Conservation (phyloP, 2,329 filamentous ascomycete species). For the Triangularia setosa region DNA sequence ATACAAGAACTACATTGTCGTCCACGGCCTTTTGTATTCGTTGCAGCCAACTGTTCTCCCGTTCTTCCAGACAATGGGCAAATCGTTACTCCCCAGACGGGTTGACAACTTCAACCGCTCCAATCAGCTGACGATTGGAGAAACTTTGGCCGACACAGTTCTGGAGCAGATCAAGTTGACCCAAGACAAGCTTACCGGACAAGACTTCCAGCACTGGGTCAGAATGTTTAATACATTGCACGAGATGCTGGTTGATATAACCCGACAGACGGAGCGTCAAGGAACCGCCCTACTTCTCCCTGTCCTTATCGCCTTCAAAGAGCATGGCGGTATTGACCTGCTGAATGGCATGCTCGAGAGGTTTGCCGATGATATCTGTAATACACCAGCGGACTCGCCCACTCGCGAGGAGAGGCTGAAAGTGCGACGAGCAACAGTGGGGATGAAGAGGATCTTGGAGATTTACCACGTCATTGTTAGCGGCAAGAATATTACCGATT, state of each 20-base stretch:
- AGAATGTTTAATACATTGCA: constrained; percentile 74
- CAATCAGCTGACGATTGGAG: constrained; percentile 53
- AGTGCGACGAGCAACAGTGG: constrained; percentile 49
- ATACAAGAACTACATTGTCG: constrained; percentile 71
- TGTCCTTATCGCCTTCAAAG: constrained; percentile 82
- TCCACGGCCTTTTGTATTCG: constrained; percentile 73
- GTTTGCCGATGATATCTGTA: constrained; percentile 57
- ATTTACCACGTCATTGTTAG: constrained; percentile 75
- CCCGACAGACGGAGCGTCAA: constrained; percentile 46
- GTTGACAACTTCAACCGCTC: constrained; percentile 58
- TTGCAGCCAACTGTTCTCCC: constrained; percentile 76
- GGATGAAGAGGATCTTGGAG: constrained; percentile 77
- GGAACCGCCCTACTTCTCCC: constrained; percentile 58
- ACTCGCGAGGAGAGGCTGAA: constrained; percentile 43
- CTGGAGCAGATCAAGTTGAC: constrained; percentile 60
- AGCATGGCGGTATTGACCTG: constrained; percentile 68
- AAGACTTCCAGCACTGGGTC: constrained; percentile 77
- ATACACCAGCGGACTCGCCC: constrained; percentile 26
- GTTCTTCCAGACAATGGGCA: constrained; percentile 82
- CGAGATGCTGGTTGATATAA: constrained; percentile 71
- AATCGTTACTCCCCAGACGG: constrained; percentile 71
- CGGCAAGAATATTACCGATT: constrained; percentile 76
- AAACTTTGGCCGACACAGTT: constrained; percentile 67
- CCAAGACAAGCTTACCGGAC: constrained; percentile 45
- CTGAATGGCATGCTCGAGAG: constrained; percentile 68